Base-by-base conservation (phyloP, 306 rosid species). In the Acacia acuminata region DNA sequence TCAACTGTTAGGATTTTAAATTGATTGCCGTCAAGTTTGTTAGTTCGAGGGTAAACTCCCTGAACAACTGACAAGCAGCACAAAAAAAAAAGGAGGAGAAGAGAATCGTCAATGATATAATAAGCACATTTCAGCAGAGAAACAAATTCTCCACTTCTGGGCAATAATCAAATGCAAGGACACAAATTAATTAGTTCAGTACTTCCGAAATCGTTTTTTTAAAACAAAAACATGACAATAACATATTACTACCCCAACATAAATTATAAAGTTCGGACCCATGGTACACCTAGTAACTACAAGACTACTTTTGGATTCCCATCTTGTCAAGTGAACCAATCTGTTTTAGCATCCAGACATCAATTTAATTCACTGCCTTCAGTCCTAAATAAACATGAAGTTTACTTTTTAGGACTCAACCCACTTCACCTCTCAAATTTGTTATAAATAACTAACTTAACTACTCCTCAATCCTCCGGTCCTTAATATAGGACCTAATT, bases 31-130 rank as follows among this genome's bases (percentile, higher is more conserved):
- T 96, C 97, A 80, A 93, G 92, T 71, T 2, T 89, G 10, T 64
- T 81, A 14, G 86, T n/a, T 63, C 96, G 84, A 82, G 94, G 77
- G 82, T 83, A 88, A 76, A 93, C 77, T 66, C 96, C 97, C 69
- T 93, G 98, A 61, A 25, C 53, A 88, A 93, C 98, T 93, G 92
- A 45, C 75, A 78, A 63, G 47, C 44, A 85, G 5, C 38, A 7
- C 6, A 38, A 38, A 38, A 38, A 38, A 34, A 34, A 34, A 4
- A 4, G 4, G 6, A 34, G n/a, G n/a, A 83, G 75, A 85, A 81
- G 74, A 82, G 78, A 79, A 47, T n/a, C 45, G 63, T 84, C 76
- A 85, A 47, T 22, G 14, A 82, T 44, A 68, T 51, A 5, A 17
- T 50, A 58, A 68, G 64, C 76, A 42, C 60, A 58, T 76, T 47